Evolutionary conservation across 805 yeast genomes (phyloP).

Genomic region (Candida silvicultrix): DNA sequence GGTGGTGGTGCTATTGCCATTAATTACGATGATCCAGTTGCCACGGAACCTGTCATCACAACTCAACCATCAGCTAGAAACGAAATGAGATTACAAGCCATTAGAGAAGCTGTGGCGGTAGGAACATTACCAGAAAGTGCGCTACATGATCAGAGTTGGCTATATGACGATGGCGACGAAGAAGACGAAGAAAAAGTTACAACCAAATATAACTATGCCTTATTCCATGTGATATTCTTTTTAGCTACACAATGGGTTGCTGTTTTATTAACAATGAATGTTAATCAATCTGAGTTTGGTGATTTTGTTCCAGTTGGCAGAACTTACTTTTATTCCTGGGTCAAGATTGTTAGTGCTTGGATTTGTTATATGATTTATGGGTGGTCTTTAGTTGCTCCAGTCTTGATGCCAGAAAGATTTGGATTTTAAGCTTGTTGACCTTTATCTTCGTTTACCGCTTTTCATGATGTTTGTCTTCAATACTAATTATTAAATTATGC

Average conservation of each 20-base stretch:
- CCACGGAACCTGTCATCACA: slow-evolving; percentile 25
- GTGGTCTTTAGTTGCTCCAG: slow-evolving; percentile 92
- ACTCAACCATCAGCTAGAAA: slow-evolving; percentile 51
- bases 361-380: slow-evolving; percentile 78
- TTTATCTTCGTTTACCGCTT: too few relatives aligned
- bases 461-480: background rate
- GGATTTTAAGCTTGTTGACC: slow-evolving; percentile 15
- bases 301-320: slow-evolving; percentile 96
- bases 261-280: slow-evolving; percentile 86
- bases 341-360: slow-evolving; percentile 89
- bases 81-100: slow-evolving; percentile 80
- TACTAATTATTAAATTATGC: background rate
- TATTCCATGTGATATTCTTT: slow-evolving; percentile 88
- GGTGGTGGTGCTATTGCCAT: slow-evolving; percentile 30
- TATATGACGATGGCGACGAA: slow-evolving; percentile 35
- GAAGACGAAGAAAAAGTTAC: slow-evolving; percentile 53
- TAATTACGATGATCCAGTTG: slow-evolving; percentile 21
- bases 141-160: slow-evolving; percentile 62
- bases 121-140: slow-evolving; percentile 95
- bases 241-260: slow-evolving; percentile 97
- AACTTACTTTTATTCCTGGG: slow-evolving; percentile 93
- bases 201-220: slow-evolving; percentile 77
- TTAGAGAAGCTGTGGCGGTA: slow-evolving; percentile 91
- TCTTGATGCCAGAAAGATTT: slow-evolving; percentile 85
- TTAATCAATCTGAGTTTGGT: slow-evolving; percentile 74